phyloP scores from a whole-genome alignment of 2,329 filamentous ascomycete genomes.

The Aspergillus tubingensis region DNA sequence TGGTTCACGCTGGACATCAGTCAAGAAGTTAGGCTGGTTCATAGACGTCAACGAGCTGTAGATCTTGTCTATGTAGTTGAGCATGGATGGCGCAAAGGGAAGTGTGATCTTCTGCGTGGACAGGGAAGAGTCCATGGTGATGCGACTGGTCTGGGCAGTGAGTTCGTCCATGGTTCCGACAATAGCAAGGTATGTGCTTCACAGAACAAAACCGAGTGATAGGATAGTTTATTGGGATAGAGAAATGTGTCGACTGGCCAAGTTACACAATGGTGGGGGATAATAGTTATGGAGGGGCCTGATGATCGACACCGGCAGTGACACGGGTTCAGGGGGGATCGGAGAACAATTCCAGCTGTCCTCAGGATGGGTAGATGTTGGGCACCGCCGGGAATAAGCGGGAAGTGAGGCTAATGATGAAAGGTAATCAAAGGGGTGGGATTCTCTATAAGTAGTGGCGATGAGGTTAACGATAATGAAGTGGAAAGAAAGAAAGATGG shows the following conservation, averaged over 20 bases:
- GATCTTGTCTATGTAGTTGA: constrained; percentile 37
- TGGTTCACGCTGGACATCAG: constrained; percentile 25
- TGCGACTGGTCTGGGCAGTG: constrained; percentile 17
- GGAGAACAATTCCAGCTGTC: not conserved
- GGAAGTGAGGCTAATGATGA: not conserved
- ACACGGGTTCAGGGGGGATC: not conserved
- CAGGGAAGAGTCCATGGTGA: constrained; percentile 15
- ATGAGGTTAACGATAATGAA: not conserved
- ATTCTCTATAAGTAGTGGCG: not conserved
- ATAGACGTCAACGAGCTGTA: constrained; percentile 32
- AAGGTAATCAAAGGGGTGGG: not conserved
- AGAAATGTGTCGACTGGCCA: not conserved
- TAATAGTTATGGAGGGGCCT: not conserved
- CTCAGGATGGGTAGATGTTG: not conserved
- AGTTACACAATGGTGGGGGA: not conserved
- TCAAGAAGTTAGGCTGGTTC: constrained; percentile 26
- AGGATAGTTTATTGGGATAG: no score
- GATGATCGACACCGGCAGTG: not conserved
- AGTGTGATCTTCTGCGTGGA: not conserved
- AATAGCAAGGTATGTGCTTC: not conserved
- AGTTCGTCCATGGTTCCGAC: constrained; percentile 11
- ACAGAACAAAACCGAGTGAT: not conserved
- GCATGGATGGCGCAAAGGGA: constrained; percentile 34
- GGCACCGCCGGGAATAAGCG: not conserved
- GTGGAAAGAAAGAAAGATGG: not conserved